A percentile compares a stretch with the other conserved stretches of the same genome.
These are phyloP conservation scores for Infundibulicybe gibba DNA, from an alignment of 768 basidiomycete species.

Conservation along the genomic window DNA sequence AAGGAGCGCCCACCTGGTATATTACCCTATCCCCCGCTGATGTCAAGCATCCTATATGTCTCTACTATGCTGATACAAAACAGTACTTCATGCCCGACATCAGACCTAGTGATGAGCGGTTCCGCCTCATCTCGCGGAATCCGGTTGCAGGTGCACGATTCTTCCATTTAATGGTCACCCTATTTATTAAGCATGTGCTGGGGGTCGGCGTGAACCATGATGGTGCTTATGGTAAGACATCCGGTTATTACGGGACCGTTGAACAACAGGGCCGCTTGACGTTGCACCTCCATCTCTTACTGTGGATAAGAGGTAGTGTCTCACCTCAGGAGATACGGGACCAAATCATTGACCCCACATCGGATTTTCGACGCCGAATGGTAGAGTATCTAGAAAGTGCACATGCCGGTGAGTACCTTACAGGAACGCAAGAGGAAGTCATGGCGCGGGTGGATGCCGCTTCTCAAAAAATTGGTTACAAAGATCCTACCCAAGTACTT, in stretches of 20 bases:
- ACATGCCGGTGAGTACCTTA: constrained; percentile 23
- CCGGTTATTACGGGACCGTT: constrained; percentile 25
- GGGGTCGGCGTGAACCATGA: constrained; percentile 7
- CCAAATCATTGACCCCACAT: constrained; percentile 19
- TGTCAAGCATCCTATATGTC: constrained; percentile 17
- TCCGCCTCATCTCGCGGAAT: constrained; percentile 15
- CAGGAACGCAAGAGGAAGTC: constrained; percentile 15
- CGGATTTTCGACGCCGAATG: constrained; percentile 18
- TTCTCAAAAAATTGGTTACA: constrained; percentile 1
- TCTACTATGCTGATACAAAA: constrained; percentile 17
- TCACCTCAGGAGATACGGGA: constrained; percentile 25
- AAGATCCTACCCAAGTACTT: constrained; percentile 1
- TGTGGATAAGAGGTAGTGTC: constrained; percentile 27
- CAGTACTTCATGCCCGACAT: constrained; percentile 11
- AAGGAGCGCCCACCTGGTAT: constrained; percentile 23
- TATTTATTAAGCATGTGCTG: constrained; percentile 21
- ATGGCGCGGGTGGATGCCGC: background rate
- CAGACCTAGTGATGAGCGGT: constrained; percentile 7
- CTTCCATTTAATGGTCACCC: constrained; percentile 25
- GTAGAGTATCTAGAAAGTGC: constrained; percentile 14
- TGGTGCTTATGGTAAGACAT: constrained; percentile 22
- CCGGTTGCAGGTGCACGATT: constrained; percentile 26
- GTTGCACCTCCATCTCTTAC: constrained; percentile 31
- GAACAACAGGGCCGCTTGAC: constrained; percentile 33
- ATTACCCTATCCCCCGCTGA: constrained; percentile 29